phyloP scores from a whole-genome alignment of 306 rosid genomes.

The Prunus salicina region DNA sequence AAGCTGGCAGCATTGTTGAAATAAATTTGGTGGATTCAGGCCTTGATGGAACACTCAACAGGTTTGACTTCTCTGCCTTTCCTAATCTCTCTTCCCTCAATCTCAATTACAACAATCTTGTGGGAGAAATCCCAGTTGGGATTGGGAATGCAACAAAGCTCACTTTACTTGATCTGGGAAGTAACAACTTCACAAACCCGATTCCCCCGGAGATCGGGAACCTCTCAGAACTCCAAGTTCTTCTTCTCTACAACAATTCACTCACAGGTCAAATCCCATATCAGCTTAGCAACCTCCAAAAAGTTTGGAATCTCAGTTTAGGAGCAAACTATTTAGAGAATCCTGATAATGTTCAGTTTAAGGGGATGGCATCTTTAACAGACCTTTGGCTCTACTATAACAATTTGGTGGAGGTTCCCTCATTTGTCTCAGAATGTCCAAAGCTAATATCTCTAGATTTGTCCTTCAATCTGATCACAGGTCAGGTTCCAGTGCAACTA shows the following conservation, averaged over 20 bases:
- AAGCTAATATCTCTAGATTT: neutral
- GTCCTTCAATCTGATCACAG: neutral
- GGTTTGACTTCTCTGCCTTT: slow-evolving; percentile 47
- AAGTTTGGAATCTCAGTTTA: slow-evolving; percentile 1
- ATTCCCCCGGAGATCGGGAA: slow-evolving; percentile 6
- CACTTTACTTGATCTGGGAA: slow-evolving; percentile 43
- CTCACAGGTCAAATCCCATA: neutral
- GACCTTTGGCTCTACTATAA: slow-evolving; percentile 1
- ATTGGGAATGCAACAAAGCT: slow-evolving; percentile 51
- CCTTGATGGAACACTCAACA: slow-evolving; percentile 45
- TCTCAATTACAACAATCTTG: slow-evolving; percentile 44
- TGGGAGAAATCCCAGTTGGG: slow-evolving; percentile 41
- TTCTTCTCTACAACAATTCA: slow-evolving; percentile 3
- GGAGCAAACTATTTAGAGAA: neutral
- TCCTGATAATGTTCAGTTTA: neutral
- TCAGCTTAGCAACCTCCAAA: neutral
- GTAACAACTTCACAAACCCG: slow-evolving; percentile 10
- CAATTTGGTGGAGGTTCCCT: neutral
- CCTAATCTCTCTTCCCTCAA: slow-evolving; percentile 54
- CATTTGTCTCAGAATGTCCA: neutral
- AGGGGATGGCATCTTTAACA: slow-evolving; percentile 2
- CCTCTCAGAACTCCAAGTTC: neutral
- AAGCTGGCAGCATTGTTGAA: slow-evolving; percentile 18
- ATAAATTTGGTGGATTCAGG: slow-evolving; percentile 45
- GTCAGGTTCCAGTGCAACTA: slow-evolving; percentile 36